Conservation (phyloP, 2,329 filamentous ascomycete genomes). For the Penicillium freii region DNA sequence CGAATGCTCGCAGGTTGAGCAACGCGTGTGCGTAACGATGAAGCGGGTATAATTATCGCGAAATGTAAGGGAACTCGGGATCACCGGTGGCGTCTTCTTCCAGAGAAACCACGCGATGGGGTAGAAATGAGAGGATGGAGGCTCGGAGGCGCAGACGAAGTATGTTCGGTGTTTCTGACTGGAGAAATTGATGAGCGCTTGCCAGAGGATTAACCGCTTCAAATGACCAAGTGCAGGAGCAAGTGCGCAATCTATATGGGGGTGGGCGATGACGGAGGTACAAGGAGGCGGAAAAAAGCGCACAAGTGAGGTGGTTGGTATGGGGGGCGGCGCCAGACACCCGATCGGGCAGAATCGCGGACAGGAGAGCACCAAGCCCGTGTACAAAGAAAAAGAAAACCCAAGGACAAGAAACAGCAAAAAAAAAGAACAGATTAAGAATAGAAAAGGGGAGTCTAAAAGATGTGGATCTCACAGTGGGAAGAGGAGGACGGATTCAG, state of each 20-base stretch:
- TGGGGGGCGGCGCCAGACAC: constrained; percentile 19
- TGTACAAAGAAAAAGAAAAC: constrained; percentile 17
- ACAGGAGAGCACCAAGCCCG: constrained; percentile 11
- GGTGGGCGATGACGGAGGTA: constrained; percentile 25
- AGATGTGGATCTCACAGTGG: constrained; percentile 32
- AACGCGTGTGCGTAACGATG: constrained; percentile 6
- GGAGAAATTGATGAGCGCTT: constrained; percentile 10
- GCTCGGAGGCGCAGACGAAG: constrained; percentile 15
- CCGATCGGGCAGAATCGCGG: constrained; percentile 24
- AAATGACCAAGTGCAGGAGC: constrained; percentile 5
- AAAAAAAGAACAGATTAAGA: constrained; percentile 10
- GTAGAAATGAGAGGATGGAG: constrained; percentile 14
- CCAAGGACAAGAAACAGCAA: constrained; percentile 6
- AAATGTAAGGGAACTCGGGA: not conserved
- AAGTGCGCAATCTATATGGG: constrained; percentile 17
- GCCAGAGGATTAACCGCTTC: constrained; percentile 7
- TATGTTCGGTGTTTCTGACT: constrained; percentile 7
- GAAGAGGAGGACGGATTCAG: constrained; percentile 19
- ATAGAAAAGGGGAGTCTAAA: constrained; percentile 12
- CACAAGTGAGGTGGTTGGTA: constrained; percentile 22
- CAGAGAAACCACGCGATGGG: constrained; percentile 21
- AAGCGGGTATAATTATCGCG: constrained; percentile 5
- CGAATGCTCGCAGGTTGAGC: not conserved
- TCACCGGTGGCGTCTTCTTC: constrained; percentile 11
- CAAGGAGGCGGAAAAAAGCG: constrained; percentile 28